Base-by-base conservation (phyloP, 805 yeast genomes). In the Wickerhamiella nectarea region DNA sequence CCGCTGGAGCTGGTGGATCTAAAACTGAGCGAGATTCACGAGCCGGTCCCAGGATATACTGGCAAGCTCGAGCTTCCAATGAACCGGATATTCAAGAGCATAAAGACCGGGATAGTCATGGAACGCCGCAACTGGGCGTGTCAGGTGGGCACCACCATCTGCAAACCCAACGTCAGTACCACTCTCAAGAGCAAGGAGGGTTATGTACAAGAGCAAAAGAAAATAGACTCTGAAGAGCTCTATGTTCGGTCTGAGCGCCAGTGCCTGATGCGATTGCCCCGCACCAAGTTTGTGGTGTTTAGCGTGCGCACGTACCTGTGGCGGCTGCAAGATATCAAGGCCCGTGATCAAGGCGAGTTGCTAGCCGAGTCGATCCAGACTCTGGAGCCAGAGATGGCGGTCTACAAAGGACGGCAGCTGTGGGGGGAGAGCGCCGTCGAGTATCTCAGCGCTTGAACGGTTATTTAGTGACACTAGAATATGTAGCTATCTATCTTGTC, bases 41-140 rank as follows among this genome's bases (percentile, higher is more conserved):
- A 59, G 3, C 87, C 87, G 0, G 91, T 81, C 3, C 91, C 91
- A 0, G 73, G 71, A 45, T 82, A 82, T 52, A 56, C 63, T 36
- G 60, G 70, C 22, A 70, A 75, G 47, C 62, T 82, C 35, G 70
- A 72, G 55, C 52, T 66, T 5, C 71, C 81, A 22, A 80, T 82
- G 89, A 74, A 74, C 53, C 70, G 70, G 49, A 80, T 76, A 54
- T 80, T 82, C 56, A 64, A 65, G 22, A 67, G 41, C 15, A 31
- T 50, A 38, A 35, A 46, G 29, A 9, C 26, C 11, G 29, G 43
- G 6, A 31, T 15, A n/a, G 8, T 25, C 17, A 15, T 25, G 24
- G 29, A 33, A 15, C 22, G 42, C 12, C 24, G 31, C 14, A 38
- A 38, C 19, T 38, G 43, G 46, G 73, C 50, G 53, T 78, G 46